Evolutionary conservation across 2,329 filamentous ascomycete species (phyloP).

Genomic region (Aspergillus clavatus): DNA sequence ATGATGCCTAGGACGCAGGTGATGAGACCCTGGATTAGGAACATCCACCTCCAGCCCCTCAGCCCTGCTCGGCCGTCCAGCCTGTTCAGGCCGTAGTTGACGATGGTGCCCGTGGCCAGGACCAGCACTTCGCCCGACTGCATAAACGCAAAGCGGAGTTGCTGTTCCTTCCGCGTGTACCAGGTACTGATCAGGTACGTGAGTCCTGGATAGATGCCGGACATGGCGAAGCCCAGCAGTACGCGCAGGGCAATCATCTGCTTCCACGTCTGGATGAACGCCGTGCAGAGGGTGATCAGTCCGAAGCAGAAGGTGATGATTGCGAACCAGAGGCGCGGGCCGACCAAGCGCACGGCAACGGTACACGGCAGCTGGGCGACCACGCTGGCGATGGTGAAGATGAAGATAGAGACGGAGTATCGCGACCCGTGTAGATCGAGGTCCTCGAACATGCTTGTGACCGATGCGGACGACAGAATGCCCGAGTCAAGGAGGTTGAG

Average conservation of each 20-base stretch:
- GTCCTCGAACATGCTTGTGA: slow-evolving; percentile 63
- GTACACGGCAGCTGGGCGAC: slow-evolving; percentile 66
- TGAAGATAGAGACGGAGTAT: slow-evolving; percentile 67
- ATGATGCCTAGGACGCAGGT: slow-evolving; percentile 54
- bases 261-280: slow-evolving; percentile 62
- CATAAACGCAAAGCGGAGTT: slow-evolving; percentile 61
- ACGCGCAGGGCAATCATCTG: slow-evolving; percentile 66
- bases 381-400: slow-evolving; percentile 66
- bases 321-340: slow-evolving; percentile 60
- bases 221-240: slow-evolving; percentile 60
- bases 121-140: slow-evolving; percentile 62
- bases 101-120: slow-evolving; percentile 60
- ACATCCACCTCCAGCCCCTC: slow-evolving; percentile 66
- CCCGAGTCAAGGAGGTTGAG: slow-evolving; percentile 66
- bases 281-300: slow-evolving; percentile 62
- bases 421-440: slow-evolving; percentile 60
- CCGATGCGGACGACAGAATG: slow-evolving; percentile 64
- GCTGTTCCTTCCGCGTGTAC: slow-evolving; percentile 62
- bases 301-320: slow-evolving; percentile 58
- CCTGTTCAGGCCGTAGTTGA: slow-evolving; percentile 65
- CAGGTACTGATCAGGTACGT: slow-evolving; percentile 50
- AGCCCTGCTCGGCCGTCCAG: slow-evolving; percentile 54
- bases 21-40: slow-evolving; percentile 60
- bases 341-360: slow-evolving; percentile 59
- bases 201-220: slow-evolving; percentile 43